Conservation (phyloP, 1,139 yeast genomes). For the Pichia sp. region DNA sequence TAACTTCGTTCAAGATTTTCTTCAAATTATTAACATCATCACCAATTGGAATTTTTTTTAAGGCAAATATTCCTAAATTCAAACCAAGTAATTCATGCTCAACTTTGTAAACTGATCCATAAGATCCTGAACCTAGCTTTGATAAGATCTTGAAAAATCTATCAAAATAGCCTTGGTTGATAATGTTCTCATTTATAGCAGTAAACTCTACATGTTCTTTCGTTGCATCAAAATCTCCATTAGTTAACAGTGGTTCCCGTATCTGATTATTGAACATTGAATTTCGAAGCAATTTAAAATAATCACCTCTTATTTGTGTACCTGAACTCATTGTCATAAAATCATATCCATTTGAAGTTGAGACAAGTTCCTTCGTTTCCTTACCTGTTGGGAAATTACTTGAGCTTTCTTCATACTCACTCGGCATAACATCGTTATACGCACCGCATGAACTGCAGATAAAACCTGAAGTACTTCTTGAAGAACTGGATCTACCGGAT, state of each 20-base stretch:
- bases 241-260: conserved; percentile 16
- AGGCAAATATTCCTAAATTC: conserved; percentile 70
- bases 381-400: too few relatives aligned
- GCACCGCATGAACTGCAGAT: background rate
- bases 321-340: conserved; percentile 12
- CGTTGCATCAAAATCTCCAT: conserved; percentile 4
- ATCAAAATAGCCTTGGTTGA: conserved; percentile 68
- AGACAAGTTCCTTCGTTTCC: too few relatives aligned
- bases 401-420: background rate
- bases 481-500: too few relatives aligned
- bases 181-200: conserved; percentile 35
- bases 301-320: conserved; percentile 18
- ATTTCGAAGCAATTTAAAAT: conserved; percentile 25
- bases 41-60: conserved; percentile 80
- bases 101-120: conserved; percentile 78
- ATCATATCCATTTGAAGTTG: background rate
- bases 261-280: conserved; percentile 13
- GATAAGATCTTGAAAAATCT: conserved; percentile 53
- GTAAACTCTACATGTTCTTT: background rate
- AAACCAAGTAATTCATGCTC: conserved; percentile 68
- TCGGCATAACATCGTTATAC: background rate
- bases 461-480: too few relatives aligned
- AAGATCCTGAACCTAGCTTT: conserved; percentile 70
- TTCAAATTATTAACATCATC: conserved; percentile 60
- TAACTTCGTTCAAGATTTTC: conserved; percentile 70